Base-by-base conservation (phyloP, 2,329 filamentous ascomycete genomes). In the Fusarium xylarioides region DNA sequence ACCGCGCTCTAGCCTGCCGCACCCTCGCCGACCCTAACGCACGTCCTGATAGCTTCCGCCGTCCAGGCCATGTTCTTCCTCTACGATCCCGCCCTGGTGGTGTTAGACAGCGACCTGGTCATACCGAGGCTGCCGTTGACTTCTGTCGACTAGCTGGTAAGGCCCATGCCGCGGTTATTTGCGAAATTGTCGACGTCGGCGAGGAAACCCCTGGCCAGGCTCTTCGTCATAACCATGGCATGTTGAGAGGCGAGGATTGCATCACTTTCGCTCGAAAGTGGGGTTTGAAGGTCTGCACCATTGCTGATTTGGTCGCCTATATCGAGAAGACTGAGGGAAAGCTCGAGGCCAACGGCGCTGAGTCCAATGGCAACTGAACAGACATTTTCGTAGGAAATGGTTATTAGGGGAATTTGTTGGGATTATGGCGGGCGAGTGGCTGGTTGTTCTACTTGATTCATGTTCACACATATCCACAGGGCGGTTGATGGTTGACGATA, bases 41-140 rank as follows among this genome's bases (percentile, higher is more conserved):
- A 23, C 88, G 85, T 18, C 82, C 89, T 9, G 85, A 84, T 14
- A 87, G 87, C 76, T 93, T 99, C 82, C 87, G 95, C 63, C 85
- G 95, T 38, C 96, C 96, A 0, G 96, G 96, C 10, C 96, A 99
- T 82, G 90, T 98, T 32, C 90, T 99, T 75, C 96, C 96, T 7
- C 86, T 99, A 78, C 89, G 92, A 78, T 93, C 95, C 19, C 86
- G 90, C 21, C 86, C 90, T 32, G 96, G 96, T 21, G 95, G 95
- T 35, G 93, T 98, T 11, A 86, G 93, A 62, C 91, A 92, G 79
- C 85, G 96, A 21, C 86, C 86, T 56, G 96, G 96, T 7, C 96
- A 99, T 82, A 99, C 96, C 16, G 96, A 99, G 86, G 96, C 96
- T 3, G 94, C 92, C 15, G 89, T 97, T 9, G 96, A 99, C 82